Evolutionary conservation across 129 eudicot species (phyloP).

Genomic region (Tanacetum coccineum): DNA sequence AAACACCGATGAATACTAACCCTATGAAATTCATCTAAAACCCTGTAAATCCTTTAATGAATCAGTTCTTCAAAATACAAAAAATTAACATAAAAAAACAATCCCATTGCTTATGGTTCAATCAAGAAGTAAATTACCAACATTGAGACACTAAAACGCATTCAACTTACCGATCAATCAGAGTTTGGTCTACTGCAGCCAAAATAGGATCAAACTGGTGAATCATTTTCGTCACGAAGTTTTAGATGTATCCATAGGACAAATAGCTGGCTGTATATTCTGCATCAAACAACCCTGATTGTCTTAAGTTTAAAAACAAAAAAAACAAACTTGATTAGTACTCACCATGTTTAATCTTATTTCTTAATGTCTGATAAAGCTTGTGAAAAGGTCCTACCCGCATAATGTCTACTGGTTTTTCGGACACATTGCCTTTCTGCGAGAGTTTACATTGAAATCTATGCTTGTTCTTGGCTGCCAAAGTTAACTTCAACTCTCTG

Average conservation of each 20-base stretch:
- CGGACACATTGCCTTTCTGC: conserved; percentile 88
- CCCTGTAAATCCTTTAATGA: too few relatives aligned
- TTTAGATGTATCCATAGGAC: conserved; percentile 78
- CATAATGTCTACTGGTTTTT: conserved; percentile 95
- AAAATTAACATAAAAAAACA: too few relatives aligned
- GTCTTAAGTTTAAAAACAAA: too few relatives aligned
- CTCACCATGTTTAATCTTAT: not conserved
- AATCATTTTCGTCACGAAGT: conserved; percentile 79
- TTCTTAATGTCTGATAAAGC: conserved; percentile 4
- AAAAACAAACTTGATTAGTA: too few relatives aligned
- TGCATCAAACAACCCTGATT: conserved; percentile 3
- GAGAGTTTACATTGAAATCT: conserved; percentile 95
- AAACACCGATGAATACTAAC: too few relatives aligned
- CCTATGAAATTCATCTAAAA: too few relatives aligned
- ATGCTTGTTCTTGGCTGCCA: conserved; percentile 96
- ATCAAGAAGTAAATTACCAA: too few relatives aligned
- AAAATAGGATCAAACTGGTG: conserved; percentile 89
- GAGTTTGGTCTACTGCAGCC: conserved; percentile 93
- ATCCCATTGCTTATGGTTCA: too few relatives aligned
- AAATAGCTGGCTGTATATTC: not conserved
- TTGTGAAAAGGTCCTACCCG: conserved; percentile 67
- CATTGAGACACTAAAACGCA: too few relatives aligned
- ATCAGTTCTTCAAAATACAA: too few relatives aligned
- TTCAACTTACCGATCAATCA: conserved; percentile 92
- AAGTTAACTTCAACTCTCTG: conserved; percentile 50